Conservation (phyloP, 768 basidiomycete genomes). For the Boletus fagicola region DNA sequence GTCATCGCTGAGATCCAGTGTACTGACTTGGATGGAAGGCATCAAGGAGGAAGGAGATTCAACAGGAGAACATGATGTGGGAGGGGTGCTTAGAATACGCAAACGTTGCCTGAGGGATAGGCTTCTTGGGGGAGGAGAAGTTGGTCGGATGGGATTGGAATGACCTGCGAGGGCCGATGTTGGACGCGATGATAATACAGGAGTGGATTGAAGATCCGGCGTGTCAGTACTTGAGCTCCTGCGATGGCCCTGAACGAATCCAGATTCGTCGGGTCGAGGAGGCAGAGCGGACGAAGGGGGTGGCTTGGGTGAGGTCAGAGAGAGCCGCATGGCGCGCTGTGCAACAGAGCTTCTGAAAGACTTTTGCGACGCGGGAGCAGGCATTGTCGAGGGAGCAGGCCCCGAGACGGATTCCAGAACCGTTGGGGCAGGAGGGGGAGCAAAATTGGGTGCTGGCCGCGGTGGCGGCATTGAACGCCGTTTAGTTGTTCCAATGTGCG, state of each 20-base stretch:
- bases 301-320: conserved; percentile 60
- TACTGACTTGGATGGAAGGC: conserved; percentile 27
- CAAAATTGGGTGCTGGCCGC: conserved; percentile 67
- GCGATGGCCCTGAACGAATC: conserved; percentile 28
- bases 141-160: conserved; percentile 27
- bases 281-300: conserved; percentile 61
- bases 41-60: conserved; percentile 24
- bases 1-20: conserved; percentile 27
- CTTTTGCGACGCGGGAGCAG: conserved; percentile 22
- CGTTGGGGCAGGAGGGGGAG: conserved; percentile 65
- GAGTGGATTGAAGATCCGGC: conserved; percentile 40
- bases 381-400: conserved; percentile 1
- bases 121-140: conserved; percentile 23
- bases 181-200: conserved; percentile 44
- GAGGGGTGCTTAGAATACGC: conserved; percentile 65
- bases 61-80: conserved; percentile 32
- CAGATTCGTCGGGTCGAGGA: conserved; percentile 62
- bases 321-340: conserved; percentile 56
- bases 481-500: conserved; percentile 36
- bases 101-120: conserved; percentile 60
- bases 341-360: conserved; percentile 57
- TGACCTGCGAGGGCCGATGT: conserved; percentile 36
- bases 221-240: conserved; percentile 34
- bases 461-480: conserved; percentile 70
- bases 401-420: conserved; percentile 17